Evolutionary conservation across 805 yeast species (phyloP).

Genomic region (Candida nemodendra): DNA sequence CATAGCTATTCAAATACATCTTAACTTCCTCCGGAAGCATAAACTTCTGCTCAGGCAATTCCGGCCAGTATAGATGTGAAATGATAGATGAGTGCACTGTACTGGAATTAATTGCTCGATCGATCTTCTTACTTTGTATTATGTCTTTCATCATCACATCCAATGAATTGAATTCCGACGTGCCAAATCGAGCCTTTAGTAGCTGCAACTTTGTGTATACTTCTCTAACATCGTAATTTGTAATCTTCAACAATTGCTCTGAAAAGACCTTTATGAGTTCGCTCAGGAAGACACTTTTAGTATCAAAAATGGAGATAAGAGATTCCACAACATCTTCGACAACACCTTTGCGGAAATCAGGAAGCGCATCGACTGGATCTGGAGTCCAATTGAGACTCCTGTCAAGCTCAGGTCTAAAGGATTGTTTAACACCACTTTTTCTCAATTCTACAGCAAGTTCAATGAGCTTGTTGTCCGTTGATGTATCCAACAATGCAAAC

Average conservation of each 20-base stretch:
- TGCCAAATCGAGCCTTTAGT: conserved; percentile 64
- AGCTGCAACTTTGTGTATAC: conserved; percentile 45
- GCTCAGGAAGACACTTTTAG: conserved; percentile 60
- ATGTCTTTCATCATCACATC: conserved; percentile 86
- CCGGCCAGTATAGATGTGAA: conserved; percentile 84
- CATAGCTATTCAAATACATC: conserved; percentile 42
- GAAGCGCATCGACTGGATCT: conserved; percentile 88
- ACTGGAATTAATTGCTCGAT: conserved; percentile 32
- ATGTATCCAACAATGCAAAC: conserved; percentile 59
- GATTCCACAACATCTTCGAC: conserved; percentile 70
- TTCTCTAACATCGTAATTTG: conserved; percentile 40
- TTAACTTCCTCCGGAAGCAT: conserved; percentile 48
- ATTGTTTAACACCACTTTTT: conserved; percentile 30
- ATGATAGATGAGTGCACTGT: conserved; percentile 57
- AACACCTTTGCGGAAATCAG: conserved; percentile 65
- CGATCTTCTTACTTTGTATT: conserved; percentile 49
- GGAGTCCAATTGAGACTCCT: conserved; percentile 68
- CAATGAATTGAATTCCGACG: conserved; percentile 59
- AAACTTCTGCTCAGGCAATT: conserved; percentile 42
- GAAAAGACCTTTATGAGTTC: conserved; percentile 67
- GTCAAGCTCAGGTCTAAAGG: conserved; percentile 37
- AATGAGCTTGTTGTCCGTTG: conserved; percentile 41
- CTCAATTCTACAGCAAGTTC: conserved; percentile 57
- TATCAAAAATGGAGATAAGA: conserved; percentile 68
- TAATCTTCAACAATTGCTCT: conserved; percentile 45